Percentiles rank a stretch among this genome's conserved stretches.
These are phyloP conservation scores for Rhododendron griersonianum DNA, from an alignment of 148 eudicot species.

Conservation along the genomic window DNA sequence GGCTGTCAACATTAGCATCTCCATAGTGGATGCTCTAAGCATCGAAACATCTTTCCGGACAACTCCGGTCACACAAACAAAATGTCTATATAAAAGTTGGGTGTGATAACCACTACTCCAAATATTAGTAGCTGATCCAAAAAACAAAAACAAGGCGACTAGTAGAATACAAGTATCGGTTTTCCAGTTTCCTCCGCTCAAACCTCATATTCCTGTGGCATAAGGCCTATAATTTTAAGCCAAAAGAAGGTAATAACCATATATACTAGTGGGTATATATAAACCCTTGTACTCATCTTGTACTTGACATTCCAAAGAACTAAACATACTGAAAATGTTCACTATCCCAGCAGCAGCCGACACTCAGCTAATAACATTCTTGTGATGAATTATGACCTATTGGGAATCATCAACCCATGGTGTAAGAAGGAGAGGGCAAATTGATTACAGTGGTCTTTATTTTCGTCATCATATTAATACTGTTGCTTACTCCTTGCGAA, in stretches of 20 bases:
- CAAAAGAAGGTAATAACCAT: background rate
- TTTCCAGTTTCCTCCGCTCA: background rate
- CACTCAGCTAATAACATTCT: background rate
- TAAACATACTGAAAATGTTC: background rate
- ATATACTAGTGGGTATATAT: background rate
- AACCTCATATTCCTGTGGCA: background rate
- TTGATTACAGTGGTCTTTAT: slow-evolving; percentile 93
- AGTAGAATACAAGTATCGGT: background rate
- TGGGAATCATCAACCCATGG: slow-evolving; percentile 60
- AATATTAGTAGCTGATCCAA: background rate
- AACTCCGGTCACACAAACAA: background rate
- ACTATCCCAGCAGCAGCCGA: background rate
- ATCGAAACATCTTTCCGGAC: too few relatives aligned
- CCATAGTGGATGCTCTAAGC: too few relatives aligned
- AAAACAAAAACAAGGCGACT: background rate
- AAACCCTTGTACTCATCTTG: background rate
- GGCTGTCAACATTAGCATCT: too few relatives aligned
- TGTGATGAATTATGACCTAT: background rate
- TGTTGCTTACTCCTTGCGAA: slow-evolving; percentile 92
- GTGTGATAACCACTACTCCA: background rate
- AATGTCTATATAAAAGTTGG: too few relatives aligned
- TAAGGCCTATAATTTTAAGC: background rate
- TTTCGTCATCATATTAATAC: slow-evolving; percentile 96
- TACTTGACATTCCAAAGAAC: background rate
- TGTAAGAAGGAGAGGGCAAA: slow-evolving; percentile 80